Percentiles rank a stretch among this genome's conserved stretches.
phyloP scores from a whole-genome alignment of 2,329 filamentous ascomycete genomes.

The Neurospora sp. region DNA sequence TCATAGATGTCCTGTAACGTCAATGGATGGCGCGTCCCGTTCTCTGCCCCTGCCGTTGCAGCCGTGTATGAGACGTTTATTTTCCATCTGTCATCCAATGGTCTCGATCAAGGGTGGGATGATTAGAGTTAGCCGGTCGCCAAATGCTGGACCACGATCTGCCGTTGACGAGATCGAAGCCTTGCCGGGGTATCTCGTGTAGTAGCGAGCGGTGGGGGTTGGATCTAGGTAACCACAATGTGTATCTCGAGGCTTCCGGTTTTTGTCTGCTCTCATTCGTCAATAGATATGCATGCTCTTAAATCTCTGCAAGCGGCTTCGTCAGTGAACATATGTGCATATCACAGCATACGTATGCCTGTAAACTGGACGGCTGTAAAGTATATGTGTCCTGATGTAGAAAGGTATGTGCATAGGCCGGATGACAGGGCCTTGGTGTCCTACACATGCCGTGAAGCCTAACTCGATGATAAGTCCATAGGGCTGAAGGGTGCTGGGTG shows the following conservation, averaged over 20 bases:
- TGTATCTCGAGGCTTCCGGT: not conserved
- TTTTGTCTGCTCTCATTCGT: not conserved
- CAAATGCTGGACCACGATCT: not conserved
- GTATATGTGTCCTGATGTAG: not conserved
- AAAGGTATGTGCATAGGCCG: not conserved
- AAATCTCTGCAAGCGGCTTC: not conserved
- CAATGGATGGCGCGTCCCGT: not conserved
- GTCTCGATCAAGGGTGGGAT: not conserved
- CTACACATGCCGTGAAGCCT: not conserved
- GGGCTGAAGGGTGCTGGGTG: not conserved
- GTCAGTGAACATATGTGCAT: not conserved
- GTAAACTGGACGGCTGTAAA: not conserved
- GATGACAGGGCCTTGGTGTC: not conserved
- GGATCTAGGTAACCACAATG: not conserved
- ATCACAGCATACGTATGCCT: not conserved
- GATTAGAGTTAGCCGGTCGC: not conserved
- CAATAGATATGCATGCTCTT: not conserved
- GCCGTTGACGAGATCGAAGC: not conserved
- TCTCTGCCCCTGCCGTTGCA: not conserved
- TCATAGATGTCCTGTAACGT: not conserved
- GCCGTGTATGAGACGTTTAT: not conserved
- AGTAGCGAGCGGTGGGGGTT: not conserved
- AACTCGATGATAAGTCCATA: not conserved
- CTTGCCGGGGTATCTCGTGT: not conserved
- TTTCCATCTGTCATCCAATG: not conserved